Evolutionary conservation across 495 filamentous ascomycete species (phyloP).

Genomic region (Xylaria telfairii): DNA sequence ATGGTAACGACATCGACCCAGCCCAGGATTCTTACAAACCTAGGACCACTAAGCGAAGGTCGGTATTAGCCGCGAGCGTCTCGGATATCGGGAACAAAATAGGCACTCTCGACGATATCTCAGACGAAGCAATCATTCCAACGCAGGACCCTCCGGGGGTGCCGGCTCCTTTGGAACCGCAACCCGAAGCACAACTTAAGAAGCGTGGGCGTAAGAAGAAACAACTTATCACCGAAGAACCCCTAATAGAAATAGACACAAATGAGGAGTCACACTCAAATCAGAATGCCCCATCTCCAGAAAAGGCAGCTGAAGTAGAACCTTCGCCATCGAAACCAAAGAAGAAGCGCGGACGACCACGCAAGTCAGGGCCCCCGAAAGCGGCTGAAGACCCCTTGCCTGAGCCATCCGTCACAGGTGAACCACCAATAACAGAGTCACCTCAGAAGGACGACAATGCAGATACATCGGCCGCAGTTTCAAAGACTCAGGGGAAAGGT

Average conservation of each 20-base stretch:
- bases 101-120: neutral
- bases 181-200: slow-evolving; percentile 27
- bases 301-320: slow-evolving; percentile 15
- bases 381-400: slow-evolving; percentile 6
- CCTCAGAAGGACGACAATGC: neutral
- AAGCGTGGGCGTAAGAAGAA: slow-evolving; percentile 42
- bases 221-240: slow-evolving; percentile 16
- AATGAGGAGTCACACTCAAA: slow-evolving; percentile 11
- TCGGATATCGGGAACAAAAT: neutral
- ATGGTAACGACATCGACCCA: slow-evolving; percentile 1
- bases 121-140: slow-evolving; percentile 9
- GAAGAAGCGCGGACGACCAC: slow-evolving; percentile 37
- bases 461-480: neutral
- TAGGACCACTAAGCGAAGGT: slow-evolving; percentile 19
- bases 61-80: slow-evolving; percentile 11
- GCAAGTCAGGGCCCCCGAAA: slow-evolving; percentile 34
- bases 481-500: neutral
- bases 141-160: slow-evolving; percentile 20
- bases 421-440: neutral
- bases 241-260: neutral
- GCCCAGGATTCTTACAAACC: slow-evolving; percentile 29
- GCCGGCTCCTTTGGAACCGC: slow-evolving; percentile 19
- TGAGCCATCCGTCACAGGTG: slow-evolving; percentile 14
- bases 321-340: slow-evolving; percentile 29
- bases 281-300: neutral